These are phyloP conservation scores for Oryza coarctata DNA, from an alignment of 176 grass and related monocot genomes.

Conservation along the genomic window DNA sequence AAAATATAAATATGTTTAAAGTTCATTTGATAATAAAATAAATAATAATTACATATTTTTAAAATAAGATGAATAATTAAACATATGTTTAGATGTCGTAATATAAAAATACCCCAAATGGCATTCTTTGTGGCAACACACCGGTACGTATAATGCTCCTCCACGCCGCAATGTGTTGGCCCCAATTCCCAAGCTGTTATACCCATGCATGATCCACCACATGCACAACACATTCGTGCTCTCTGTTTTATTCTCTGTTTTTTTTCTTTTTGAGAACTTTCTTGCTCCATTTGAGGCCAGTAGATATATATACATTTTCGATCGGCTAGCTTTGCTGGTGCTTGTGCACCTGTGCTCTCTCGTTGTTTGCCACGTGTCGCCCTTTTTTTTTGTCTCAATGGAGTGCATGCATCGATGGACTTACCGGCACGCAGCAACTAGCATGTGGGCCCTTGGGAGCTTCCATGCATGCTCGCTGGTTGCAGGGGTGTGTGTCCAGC, in stretches of 20 bases:
- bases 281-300: neutral
- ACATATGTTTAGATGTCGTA: too few species aligned
- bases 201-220: constrained; percentile 41
- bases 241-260: neutral
- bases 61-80: too few species aligned
- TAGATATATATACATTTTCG: neutral
- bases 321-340: neutral
- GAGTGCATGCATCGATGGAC: neutral
- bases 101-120: too few species aligned
- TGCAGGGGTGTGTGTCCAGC: neutral
- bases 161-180: constrained; percentile 19
- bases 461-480: constrained; percentile 8
- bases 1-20: too few species aligned
- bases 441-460: constrained; percentile 11
- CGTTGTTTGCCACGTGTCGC: neutral
- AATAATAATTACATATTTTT: too few species aligned
- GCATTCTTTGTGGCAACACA: constrained; percentile 12
- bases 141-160: too few species aligned
- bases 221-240: constrained; percentile 39
- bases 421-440: constrained; percentile 13
- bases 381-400: constrained; percentile 25
- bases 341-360: too few species aligned
- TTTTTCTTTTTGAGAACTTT: neutral
- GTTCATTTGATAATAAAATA: too few species aligned
- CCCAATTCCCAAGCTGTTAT: constrained; percentile 7